Evolutionary conservation across 1,284 basidiomycete species (phyloP).

Genomic region (Naganishia sp.): DNA sequence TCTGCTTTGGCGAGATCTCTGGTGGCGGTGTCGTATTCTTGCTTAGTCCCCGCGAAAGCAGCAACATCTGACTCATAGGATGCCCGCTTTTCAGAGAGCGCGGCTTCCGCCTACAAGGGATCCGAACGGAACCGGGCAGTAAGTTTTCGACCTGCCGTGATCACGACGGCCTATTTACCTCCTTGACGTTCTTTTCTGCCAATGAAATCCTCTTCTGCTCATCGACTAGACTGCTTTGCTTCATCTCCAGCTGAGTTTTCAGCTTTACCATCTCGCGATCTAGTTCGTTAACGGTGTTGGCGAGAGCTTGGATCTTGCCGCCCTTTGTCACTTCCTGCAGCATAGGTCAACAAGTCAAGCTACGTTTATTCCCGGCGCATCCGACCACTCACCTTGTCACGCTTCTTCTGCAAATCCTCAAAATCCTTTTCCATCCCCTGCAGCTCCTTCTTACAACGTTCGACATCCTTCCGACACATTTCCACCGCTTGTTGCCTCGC

Average conservation of each 20-base stretch:
- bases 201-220: slow-evolving; percentile 68
- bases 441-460: slow-evolving; percentile 53
- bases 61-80: slow-evolving; percentile 60
- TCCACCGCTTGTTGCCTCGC: slow-evolving; percentile 44
- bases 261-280: slow-evolving; percentile 86
- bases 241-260: slow-evolving; percentile 83
- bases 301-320: slow-evolving; percentile 74
- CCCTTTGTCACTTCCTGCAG: slow-evolving; percentile 64
- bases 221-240: slow-evolving; percentile 72
- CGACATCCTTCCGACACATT: slow-evolving; percentile 41
- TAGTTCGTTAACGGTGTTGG: slow-evolving; percentile 74
- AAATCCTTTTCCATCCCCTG: slow-evolving; percentile 62
- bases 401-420: slow-evolving; percentile 64
- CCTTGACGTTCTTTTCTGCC: slow-evolving; percentile 63
- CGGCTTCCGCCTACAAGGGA: slow-evolving; percentile 60
- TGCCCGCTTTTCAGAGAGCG: slow-evolving; percentile 62
- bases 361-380: neutral
- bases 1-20: slow-evolving; percentile 73
- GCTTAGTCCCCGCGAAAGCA: slow-evolving; percentile 58
- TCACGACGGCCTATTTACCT: slow-evolving; percentile 57
- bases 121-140: slow-evolving; percentile 29
- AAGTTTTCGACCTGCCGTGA: neutral
- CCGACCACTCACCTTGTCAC: slow-evolving; percentile 55
- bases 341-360: neutral
- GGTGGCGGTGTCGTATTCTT: slow-evolving; percentile 65